Percentiles rank a stretch among this genome's conserved stretches.
These are phyloP conservation scores for Luffa acutangula DNA, from an alignment of 306 rosid species.

Conservation along the genomic window DNA sequence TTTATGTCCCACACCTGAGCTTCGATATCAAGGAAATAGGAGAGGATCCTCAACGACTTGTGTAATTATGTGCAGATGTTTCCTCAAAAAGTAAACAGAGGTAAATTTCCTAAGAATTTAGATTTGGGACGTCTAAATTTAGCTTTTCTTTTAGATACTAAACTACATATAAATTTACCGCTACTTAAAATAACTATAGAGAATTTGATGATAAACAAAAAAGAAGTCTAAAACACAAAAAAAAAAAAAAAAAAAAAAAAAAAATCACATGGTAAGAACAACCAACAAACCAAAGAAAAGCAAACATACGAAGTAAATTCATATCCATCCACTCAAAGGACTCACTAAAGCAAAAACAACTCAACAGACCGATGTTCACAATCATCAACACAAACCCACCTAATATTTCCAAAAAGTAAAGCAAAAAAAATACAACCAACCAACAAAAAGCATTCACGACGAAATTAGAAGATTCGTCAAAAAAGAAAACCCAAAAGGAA, in stretches of 20 bases:
- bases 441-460: not conserved
- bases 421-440: not conserved
- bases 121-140: not conserved
- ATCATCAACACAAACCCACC: not conserved
- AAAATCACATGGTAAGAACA: not conserved
- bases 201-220: not conserved
- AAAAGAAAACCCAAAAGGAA: not conserved
- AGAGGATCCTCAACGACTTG: too few species aligned
- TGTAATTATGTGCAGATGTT: too few species aligned
- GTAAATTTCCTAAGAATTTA: not conserved
- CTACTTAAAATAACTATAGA: not conserved
- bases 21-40: too few species aligned
- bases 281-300: not conserved
- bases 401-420: not conserved
- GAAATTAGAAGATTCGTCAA: not conserved
- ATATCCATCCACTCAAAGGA: not conserved
- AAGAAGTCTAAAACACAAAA: not conserved
- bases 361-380: not conserved
- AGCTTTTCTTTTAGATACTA: not conserved
- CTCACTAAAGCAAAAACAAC: not conserved
- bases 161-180: not conserved
- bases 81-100: too few species aligned
- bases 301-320: not conserved
- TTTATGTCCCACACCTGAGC: too few species aligned
- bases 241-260: too few species aligned